Evolutionary conservation across 2,329 filamentous ascomycete genomes (phyloP).

Genomic region (Magnaporthales sp.): DNA sequence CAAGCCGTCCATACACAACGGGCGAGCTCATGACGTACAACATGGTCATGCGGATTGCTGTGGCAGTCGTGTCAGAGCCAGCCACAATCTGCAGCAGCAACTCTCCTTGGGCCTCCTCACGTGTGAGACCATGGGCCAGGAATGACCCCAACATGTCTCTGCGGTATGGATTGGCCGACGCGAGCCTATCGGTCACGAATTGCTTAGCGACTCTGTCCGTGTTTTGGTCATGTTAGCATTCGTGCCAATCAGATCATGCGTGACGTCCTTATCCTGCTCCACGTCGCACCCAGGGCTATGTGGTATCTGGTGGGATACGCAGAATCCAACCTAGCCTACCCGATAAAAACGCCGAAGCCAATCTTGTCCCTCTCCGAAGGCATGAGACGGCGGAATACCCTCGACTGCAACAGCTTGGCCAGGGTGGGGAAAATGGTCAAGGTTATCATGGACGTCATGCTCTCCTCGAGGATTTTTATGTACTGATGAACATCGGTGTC

Average conservation of each 20-base stretch:
- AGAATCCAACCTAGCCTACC: conserved; percentile 20
- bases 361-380: conserved; percentile 29
- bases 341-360: conserved; percentile 29
- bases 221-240: not conserved
- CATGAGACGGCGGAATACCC: conserved; percentile 29
- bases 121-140: conserved; percentile 27
- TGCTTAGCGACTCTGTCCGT: conserved; percentile 28
- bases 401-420: conserved; percentile 29
- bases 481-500: conserved; percentile 37
- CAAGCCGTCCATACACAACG: conserved; percentile 13
- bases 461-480: conserved; percentile 24
- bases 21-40: conserved; percentile 18
- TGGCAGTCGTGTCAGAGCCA: conserved; percentile 20
- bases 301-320: not conserved
- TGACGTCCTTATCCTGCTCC: not conserved
- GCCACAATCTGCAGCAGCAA: conserved; percentile 27
- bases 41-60: conserved; percentile 16
- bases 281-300: not conserved
- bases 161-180: conserved; percentile 17
- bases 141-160: conserved; percentile 32
- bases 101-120: conserved; percentile 33
- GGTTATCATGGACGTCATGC: conserved; percentile 23
- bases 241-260: not conserved
- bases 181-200: conserved; percentile 20
- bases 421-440: conserved; percentile 30